Evolutionary conservation across 1,139 yeast genomes (phyloP).

Genomic region (Kodamaea anthophila): DNA sequence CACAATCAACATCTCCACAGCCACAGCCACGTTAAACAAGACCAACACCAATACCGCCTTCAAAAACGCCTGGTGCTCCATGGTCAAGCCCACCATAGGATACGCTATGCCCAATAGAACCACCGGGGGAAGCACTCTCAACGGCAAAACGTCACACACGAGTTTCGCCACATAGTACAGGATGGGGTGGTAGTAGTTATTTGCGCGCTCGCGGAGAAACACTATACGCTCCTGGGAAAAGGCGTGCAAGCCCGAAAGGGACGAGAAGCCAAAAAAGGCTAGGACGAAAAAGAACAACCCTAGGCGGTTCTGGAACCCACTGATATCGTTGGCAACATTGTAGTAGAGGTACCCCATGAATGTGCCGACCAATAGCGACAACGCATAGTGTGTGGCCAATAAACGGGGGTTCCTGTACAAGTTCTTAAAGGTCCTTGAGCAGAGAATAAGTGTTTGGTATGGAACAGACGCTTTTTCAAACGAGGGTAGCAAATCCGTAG

Average conservation of each 20-base stretch:
- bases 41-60: conserved; percentile 66
- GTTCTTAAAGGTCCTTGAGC: conserved; percentile 86
- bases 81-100: conserved; percentile 83
- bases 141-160: conserved; percentile 81
- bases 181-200: conserved; percentile 83
- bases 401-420: conserved; percentile 87
- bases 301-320: conserved; percentile 92
- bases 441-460: conserved; percentile 61
- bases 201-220: conserved; percentile 87
- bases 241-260: conserved; percentile 84
- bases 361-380: conserved; percentile 69
- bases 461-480: conserved; percentile 48
- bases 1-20: conserved; percentile 77
- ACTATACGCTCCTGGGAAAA: conserved; percentile 84
- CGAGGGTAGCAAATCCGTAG: conserved; percentile 31
- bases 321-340: conserved; percentile 76
- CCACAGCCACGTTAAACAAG: conserved; percentile 78
- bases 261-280: conserved; percentile 89
- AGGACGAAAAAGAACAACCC: conserved; percentile 87
- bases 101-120: conserved; percentile 79
- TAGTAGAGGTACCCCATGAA: conserved; percentile 86
- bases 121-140: conserved; percentile 85
- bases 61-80: conserved; percentile 72
- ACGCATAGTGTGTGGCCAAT: conserved; percentile 71
- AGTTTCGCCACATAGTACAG: conserved; percentile 83